Conservation (phyloP, 2,329 filamentous ascomycete species). For the Colletotrichum theobromicola region DNA sequence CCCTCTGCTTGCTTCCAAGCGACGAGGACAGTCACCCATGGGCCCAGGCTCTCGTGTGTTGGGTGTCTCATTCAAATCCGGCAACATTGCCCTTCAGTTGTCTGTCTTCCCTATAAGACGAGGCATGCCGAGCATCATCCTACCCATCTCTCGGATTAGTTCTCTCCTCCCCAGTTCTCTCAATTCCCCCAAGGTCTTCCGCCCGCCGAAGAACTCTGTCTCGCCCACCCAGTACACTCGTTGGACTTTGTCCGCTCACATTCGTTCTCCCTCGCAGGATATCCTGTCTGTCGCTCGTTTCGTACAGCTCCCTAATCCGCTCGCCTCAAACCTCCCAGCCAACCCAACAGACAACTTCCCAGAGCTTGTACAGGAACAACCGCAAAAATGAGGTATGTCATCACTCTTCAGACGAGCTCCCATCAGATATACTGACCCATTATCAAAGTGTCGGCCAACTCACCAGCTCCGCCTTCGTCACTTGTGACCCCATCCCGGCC, state of each 20-base stretch:
- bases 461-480: constrained; percentile 32
- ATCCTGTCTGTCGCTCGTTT: constrained; percentile 7
- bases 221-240: not conserved
- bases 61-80: not conserved
- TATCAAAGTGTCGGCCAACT: constrained; percentile 30
- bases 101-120: not conserved
- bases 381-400: constrained; percentile 23
- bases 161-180: not conserved
- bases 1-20: not conserved
- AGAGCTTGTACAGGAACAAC: not conserved
- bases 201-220: not conserved
- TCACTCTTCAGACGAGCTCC: not conserved
- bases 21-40: not conserved
- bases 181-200: not conserved
- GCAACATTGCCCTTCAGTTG: not conserved
- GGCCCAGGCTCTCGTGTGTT: not conserved
- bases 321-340: not conserved
- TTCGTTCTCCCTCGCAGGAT: constrained; percentile 1
- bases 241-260: constrained; percentile 8
- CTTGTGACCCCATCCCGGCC: constrained; percentile 28
- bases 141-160: not conserved
- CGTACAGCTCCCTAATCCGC: not conserved
- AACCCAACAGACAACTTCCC: not conserved
- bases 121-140: not conserved
- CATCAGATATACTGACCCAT: constrained; percentile 23